phyloP scores from a whole-genome alignment of 2,329 filamentous ascomycete genomes.

The Colletotrichum karsti region DNA sequence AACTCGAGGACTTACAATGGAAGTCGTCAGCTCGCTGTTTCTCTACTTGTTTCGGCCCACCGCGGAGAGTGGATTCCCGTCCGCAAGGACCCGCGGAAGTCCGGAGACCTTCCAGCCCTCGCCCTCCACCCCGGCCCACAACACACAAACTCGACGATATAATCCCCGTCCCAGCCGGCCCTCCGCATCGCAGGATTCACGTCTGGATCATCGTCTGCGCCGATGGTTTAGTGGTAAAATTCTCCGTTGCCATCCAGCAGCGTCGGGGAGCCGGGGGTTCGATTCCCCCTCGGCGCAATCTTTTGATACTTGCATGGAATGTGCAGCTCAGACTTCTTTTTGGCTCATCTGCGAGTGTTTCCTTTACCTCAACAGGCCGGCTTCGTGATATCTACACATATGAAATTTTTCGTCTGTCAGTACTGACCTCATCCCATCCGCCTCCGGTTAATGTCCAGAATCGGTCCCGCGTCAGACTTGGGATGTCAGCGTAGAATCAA shows the following conservation, averaged over 20 bases:
- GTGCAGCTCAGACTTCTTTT: background rate
- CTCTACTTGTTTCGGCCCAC: background rate
- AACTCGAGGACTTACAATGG: too few species aligned
- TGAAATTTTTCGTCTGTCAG: too few species aligned
- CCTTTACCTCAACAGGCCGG: too few species aligned
- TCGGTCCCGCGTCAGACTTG: too few species aligned
- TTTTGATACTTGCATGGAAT: background rate
- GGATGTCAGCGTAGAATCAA: too few species aligned
- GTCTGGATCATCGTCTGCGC: background rate
- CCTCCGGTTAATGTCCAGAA: too few species aligned
- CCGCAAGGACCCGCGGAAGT: background rate
- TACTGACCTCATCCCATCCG: too few species aligned
- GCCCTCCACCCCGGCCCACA: background rate
- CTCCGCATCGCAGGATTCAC: background rate
- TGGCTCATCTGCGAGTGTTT: background rate
- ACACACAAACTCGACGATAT: background rate
- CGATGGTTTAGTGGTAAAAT: slow-evolving; percentile 19
- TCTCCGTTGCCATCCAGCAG: slow-evolving; percentile 13
- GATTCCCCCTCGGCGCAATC: slow-evolving; percentile 12
- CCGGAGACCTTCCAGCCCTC: background rate
- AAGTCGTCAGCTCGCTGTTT: too few species aligned
- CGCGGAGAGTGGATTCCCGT: background rate
- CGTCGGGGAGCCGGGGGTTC: slow-evolving; percentile 17
- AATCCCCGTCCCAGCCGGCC: background rate
- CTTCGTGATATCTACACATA: too few species aligned